Evolutionary conservation across 2,329 filamentous ascomycete genomes (phyloP).

Genomic region (Metarhizium anisopliae): DNA sequence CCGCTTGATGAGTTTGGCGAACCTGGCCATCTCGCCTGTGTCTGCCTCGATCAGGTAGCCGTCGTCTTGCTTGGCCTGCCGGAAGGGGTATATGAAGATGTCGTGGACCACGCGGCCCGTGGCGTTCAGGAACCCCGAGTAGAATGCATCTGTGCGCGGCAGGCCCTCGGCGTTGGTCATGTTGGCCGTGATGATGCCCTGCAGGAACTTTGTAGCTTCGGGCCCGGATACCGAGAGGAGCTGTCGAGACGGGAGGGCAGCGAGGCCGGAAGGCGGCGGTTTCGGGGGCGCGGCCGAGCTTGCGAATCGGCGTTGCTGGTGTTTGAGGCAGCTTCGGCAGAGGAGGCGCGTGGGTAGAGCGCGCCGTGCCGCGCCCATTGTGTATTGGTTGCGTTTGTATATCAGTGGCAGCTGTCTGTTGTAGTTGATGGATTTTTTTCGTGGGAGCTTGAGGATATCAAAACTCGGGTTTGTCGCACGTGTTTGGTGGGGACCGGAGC

Average conservation of each 20-base stretch:
- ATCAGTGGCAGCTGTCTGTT: background rate
- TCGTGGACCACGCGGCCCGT: constrained; percentile 79
- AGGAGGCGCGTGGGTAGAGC: constrained; percentile 11
- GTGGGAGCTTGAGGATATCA: background rate
- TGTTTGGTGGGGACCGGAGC: constrained; percentile 2
- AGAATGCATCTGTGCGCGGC: constrained; percentile 48
- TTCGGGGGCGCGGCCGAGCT: constrained; percentile 22
- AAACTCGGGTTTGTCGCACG: constrained; percentile 1
- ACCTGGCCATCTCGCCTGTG: constrained; percentile 47
- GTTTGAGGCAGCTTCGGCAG: constrained; percentile 21
- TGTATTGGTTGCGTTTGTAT: background rate
- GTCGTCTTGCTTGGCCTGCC: constrained; percentile 15
- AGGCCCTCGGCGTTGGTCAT: constrained; percentile 28
- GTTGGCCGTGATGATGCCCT: constrained; percentile 71
- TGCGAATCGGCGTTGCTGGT: constrained; percentile 22
- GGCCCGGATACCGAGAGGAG: constrained; percentile 71
- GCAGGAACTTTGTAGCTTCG: constrained; percentile 76
- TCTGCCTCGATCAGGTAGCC: constrained; percentile 74
- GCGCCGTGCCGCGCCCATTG: constrained; percentile 1
- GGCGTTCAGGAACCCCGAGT: constrained; percentile 79
- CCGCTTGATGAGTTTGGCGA: constrained; percentile 68
- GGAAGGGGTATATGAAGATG: constrained; percentile 73
- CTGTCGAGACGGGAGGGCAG: constrained; percentile 60
- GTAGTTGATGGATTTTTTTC: background rate
- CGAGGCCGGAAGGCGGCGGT: constrained; percentile 38